phyloP scores from a whole-genome alignment of 768 basidiomycete species.

The Pleurotus ostreatus region DNA sequence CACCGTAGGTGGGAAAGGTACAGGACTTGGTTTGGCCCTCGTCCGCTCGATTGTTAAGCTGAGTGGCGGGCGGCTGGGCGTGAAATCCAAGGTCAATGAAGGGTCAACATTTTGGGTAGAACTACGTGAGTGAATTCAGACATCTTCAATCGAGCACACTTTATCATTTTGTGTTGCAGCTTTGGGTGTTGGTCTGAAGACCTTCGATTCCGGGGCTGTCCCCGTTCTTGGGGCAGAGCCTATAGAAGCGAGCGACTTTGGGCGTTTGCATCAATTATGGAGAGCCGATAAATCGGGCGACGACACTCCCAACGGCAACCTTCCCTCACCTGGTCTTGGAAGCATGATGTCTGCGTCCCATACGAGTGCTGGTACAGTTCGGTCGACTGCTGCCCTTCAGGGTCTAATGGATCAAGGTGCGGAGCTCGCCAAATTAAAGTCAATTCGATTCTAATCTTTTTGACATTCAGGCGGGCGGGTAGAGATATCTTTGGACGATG shows the following conservation, averaged over 20 bases:
- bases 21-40: constrained; percentile 72
- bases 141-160: constrained; percentile 8
- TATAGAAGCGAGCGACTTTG: constrained; percentile 21
- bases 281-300: neutral
- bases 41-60: constrained; percentile 78
- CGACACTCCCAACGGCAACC: neutral
- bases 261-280: neutral
- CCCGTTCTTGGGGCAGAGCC: constrained; percentile 13
- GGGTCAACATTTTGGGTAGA: constrained; percentile 93
- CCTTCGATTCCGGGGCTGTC: constrained; percentile 4
- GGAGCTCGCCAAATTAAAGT: neutral
- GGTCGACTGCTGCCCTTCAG: constrained; percentile 48
- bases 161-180: constrained; percentile 27
- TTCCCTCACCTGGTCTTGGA: neutral
- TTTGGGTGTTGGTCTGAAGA: constrained; percentile 67
- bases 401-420: constrained; percentile 64
- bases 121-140: constrained; percentile 37
- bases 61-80: constrained; percentile 69
- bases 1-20: constrained; percentile 53
- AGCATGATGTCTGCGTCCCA: constrained; percentile 12
- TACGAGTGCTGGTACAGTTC: constrained; percentile 21
- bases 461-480: constrained; percentile 45
- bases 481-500: constrained; percentile 42
- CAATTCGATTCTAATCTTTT: no score
- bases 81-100: constrained; percentile 54